Percentiles rank a stretch among this genome's conserved stretches.
Evolutionary conservation across 2,329 filamentous ascomycete genomes (phyloP).

Genomic region (Samsoniella hepiali): DNA sequence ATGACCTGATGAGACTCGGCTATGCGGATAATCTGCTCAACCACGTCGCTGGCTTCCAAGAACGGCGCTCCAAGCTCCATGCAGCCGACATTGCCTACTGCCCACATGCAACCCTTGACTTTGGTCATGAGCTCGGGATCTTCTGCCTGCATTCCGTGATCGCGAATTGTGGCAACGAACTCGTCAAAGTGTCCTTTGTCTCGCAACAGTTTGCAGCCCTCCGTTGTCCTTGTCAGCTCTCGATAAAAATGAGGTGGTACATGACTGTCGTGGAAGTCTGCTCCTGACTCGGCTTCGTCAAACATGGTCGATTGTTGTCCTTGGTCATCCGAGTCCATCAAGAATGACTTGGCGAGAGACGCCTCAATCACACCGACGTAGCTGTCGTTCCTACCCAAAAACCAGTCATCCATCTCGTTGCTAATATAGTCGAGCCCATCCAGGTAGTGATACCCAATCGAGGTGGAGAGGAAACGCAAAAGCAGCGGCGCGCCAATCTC

Average conservation of each 20-base stretch:
- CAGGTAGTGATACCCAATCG: slow-evolving; percentile 95
- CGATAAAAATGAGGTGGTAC: slow-evolving; percentile 98
- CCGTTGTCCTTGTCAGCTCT: slow-evolving; percentile 85
- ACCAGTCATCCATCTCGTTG: slow-evolving; percentile 99
- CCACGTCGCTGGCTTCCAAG: slow-evolving; percentile 83
- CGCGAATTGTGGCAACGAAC: slow-evolving; percentile 83
- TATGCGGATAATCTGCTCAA: slow-evolving; percentile 81
- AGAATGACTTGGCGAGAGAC: slow-evolving; percentile 83
- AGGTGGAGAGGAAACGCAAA: slow-evolving; percentile 89
- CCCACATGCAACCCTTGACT: slow-evolving; percentile 96
- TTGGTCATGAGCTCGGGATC: slow-evolving; percentile 85
- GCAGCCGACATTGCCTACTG: slow-evolving; percentile 94
- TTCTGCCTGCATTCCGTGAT: slow-evolving; percentile 79
- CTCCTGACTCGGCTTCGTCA: slow-evolving; percentile 55
- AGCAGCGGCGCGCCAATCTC: slow-evolving; percentile 94
- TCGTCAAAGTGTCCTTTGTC: slow-evolving; percentile 97
- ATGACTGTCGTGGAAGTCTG: slow-evolving; percentile 58
- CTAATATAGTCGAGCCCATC: slow-evolving; percentile 98
- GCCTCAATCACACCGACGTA: slow-evolving; percentile 94
- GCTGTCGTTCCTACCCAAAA: slow-evolving; percentile 91
- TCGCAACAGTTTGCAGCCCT: slow-evolving; percentile 84
- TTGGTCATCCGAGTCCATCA: slow-evolving; percentile 59
- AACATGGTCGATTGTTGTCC: slow-evolving; percentile 56
- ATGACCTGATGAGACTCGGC: slow-evolving; percentile 85
- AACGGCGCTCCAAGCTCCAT: slow-evolving; percentile 97